Conservation (phyloP, 179 eudicot genomes). For the Corrigiola litoralis region DNA sequence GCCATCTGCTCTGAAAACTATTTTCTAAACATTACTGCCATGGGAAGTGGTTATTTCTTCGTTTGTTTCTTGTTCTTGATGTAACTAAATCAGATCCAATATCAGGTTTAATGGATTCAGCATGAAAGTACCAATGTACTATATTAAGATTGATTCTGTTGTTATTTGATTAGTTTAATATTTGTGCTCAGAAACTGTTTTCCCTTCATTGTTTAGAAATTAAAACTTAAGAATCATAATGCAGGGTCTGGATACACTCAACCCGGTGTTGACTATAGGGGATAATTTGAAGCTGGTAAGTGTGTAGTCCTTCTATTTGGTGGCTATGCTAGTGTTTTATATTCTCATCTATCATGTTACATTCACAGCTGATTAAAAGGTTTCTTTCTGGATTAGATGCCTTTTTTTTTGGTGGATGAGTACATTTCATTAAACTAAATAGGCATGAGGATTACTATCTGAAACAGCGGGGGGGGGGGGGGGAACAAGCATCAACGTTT, state of each 20-base stretch:
- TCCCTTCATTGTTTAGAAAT: neutral
- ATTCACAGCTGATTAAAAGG: neutral
- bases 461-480: no score
- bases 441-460: no score
- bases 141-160: neutral
- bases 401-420: no score
- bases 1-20: no score
- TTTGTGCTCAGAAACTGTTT: neutral
- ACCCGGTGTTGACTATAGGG: slow-evolving; percentile 58
- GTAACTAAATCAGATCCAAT: no score
- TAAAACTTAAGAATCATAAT: slow-evolving; percentile 8
- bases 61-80: no score
- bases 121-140: neutral
- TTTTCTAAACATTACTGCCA: no score
- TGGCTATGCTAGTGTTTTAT: neutral
- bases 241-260: slow-evolving; percentile 85
- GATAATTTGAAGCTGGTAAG: slow-evolving; percentile 70
- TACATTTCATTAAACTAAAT: no score
- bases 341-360: neutral
- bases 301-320: neutral
- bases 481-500: no score
- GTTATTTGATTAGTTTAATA: neutral
- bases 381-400: neutral
- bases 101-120: no score
- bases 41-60: no score